Evolutionary conservation across 2,329 filamentous ascomycete species (phyloP), one percentile per base, ranked within the genome.

Genomic region (Remersonia thermophila): DNA sequence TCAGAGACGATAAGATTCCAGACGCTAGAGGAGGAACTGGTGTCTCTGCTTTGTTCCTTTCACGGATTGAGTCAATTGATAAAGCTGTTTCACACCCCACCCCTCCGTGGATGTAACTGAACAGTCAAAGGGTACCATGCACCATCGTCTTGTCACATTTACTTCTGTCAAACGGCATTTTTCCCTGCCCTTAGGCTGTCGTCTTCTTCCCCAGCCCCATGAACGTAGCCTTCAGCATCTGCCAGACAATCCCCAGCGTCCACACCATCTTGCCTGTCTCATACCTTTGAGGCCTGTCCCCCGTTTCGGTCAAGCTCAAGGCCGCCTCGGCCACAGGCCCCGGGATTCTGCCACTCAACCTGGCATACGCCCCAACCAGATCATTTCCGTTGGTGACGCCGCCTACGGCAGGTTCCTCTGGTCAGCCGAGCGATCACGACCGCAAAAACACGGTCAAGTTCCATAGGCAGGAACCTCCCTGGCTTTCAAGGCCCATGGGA

Each of bases 361-460:
- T 59, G 7, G 61, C 60, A 47, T 72, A 73, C 2, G 67, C 67
- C 13, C 64, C 63, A 30, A 71, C 62, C 36, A 73, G 57, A 39
- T 73, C 70, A 44, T 72, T 71, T 23, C 68, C 68, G 41, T 72
- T 72, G 10, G 69, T 73, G 36, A 73, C 54, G 34, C 66, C 67
- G n/a, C 66, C 66, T 69, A n/a, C n/a, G n/a, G n/a, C n/a, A 23
- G 20, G 20, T 23, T 9, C 20, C 5, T 23, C 20, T 35, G 10
- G 8, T 28, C n/a, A 25, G 14, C 27, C 18, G 20, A 27, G 5
- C 30, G 32, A 15, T 12, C 6, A 11, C 12, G 9, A 25, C 10
- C n/a, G 16, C 14, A 35, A n/a, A 12, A 30, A 33, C 27, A 20
- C 30, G 27, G 10, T 30, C 27, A 39, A 31, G 7, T n/a, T 10